Evolutionary conservation across 495 filamentous ascomycete species (phyloP).

Genomic region (Durotheca rogersii): DNA sequence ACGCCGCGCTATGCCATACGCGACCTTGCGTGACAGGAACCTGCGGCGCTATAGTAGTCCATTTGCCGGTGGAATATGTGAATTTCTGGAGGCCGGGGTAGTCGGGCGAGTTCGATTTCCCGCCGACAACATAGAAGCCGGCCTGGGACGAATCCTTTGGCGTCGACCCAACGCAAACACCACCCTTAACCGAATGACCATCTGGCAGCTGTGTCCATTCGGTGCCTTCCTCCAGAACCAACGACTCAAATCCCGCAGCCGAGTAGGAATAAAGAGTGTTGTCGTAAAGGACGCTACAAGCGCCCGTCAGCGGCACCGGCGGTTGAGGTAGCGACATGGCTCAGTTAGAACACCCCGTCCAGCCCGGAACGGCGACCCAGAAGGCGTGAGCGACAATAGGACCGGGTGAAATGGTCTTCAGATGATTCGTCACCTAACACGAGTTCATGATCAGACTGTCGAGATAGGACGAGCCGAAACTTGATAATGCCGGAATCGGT

Average conservation of each 20-base stretch:
- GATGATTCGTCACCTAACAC: constrained; percentile 15
- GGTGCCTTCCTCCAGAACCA: constrained; percentile 66
- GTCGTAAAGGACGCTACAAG: constrained; percentile 80
- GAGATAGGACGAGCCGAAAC: background rate
- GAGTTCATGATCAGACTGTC: constrained; percentile 23
- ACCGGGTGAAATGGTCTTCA: constrained; percentile 17
- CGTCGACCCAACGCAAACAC: constrained; percentile 72
- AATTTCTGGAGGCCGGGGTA: constrained; percentile 85
- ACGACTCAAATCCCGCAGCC: constrained; percentile 68
- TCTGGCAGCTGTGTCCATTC: constrained; percentile 66
- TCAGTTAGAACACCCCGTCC: constrained; percentile 8
- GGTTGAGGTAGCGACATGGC: constrained; percentile 68
- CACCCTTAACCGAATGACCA: constrained; percentile 69
- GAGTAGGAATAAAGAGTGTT: constrained; percentile 87
- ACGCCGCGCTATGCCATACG: constrained; percentile 72
- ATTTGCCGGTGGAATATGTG: constrained; percentile 70
- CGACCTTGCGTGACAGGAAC: constrained; percentile 64
- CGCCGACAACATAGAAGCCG: constrained; percentile 86
- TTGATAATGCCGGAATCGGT: constrained; percentile 5
- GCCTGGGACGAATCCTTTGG: constrained; percentile 50
- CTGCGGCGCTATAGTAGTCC: constrained; percentile 65
- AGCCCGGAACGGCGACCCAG: constrained; percentile 10
- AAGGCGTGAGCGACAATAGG: constrained; percentile 15
- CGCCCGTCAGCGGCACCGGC: constrained; percentile 62
- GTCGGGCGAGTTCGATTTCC: constrained; percentile 52